phyloP scores from a whole-genome alignment of 768 basidiomycete species.

The Tricholoma terreum region DNA sequence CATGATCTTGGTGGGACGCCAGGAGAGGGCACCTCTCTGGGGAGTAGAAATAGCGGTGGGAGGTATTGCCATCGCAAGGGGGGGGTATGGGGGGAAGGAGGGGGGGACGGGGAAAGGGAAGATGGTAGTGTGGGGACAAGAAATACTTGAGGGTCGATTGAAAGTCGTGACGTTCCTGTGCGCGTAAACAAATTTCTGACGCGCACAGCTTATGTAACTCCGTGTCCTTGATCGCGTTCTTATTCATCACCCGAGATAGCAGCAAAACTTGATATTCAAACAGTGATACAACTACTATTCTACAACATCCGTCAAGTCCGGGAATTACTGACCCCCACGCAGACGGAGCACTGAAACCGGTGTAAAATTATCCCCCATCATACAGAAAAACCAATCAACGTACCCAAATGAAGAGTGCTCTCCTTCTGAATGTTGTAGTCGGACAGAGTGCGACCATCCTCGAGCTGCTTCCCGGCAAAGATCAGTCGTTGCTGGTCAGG shows the following conservation, averaged over 20 bases:
- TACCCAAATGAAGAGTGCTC: constrained; percentile 28
- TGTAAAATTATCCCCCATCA: constrained; percentile 7
- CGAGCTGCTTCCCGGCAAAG: constrained; percentile 19
- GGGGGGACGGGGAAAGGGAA: constrained; percentile 13
- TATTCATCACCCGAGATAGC: neutral
- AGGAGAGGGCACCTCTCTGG: constrained; percentile 39
- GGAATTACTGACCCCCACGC: constrained; percentile 42
- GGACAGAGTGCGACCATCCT: constrained; percentile 17
- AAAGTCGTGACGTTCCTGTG: neutral
- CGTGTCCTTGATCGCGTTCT: constrained; percentile 5
- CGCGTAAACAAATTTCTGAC: constrained; percentile 13
- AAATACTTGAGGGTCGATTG: constrained; percentile 3
- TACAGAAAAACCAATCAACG: constrained; percentile 13
- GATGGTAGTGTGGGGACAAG: constrained; percentile 3
- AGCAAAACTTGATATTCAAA: no score
- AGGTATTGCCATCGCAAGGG: constrained; percentile 28
- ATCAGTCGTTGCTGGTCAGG: constrained; percentile 20
- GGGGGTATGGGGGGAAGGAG: constrained; percentile 15
- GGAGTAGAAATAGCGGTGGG: constrained; percentile 20
- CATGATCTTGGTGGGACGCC: constrained; percentile 88
- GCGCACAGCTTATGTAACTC: constrained; percentile 24
- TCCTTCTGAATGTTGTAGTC: constrained; percentile 23
- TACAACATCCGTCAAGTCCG: no score
- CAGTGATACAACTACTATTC: no score
- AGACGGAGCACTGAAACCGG: constrained; percentile 37